phyloP scores from a whole-genome alignment of 148 eudicot genomes.

The Persicaria tinctoria region DNA sequence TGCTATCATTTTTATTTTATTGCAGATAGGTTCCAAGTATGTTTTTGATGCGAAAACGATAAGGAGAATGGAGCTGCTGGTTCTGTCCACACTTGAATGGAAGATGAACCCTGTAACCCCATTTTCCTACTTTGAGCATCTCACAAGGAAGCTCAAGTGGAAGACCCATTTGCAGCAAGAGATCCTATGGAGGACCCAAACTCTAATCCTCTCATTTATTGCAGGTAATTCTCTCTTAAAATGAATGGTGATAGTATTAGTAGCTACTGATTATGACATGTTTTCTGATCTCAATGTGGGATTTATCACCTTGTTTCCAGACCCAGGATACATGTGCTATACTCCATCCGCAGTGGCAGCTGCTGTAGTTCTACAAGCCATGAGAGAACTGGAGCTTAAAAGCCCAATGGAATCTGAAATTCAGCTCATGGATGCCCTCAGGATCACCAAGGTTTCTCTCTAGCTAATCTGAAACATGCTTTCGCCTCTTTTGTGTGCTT shows the following conservation, averaged over 20 bases:
- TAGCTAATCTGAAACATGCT: neutral
- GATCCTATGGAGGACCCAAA: neutral
- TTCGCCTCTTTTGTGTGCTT: neutral
- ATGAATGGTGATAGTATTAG: neutral
- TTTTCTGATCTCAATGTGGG: neutral
- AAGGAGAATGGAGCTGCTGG: slow-evolving; percentile 74
- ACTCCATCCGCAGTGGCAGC: slow-evolving; percentile 65
- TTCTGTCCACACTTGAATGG: slow-evolving; percentile 67
- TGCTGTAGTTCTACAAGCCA: slow-evolving; percentile 47
- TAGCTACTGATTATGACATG: neutral
- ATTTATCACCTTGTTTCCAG: slow-evolving; percentile 21
- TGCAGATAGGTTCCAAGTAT: slow-evolving; percentile 48
- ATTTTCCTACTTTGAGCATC: slow-evolving; percentile 52
- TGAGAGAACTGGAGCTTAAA: slow-evolving; percentile 44
- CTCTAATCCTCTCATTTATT: neutral
- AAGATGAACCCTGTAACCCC: slow-evolving; percentile 76
- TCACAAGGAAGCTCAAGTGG: slow-evolving; percentile 43
- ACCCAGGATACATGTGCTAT: slow-evolving; percentile 43
- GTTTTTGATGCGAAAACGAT: slow-evolving; percentile 66
- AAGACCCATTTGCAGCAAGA: slow-evolving; percentile 14
- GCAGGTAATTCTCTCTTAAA: neutral
- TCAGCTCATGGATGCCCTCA: slow-evolving; percentile 34
- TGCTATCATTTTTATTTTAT: neutral
- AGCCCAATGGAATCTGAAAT: slow-evolving; percentile 28
- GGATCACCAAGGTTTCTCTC: slow-evolving; percentile 38